Conservation (phyloP, 164 flowering plant genomes). For the Nelumbo lutea region DNA sequence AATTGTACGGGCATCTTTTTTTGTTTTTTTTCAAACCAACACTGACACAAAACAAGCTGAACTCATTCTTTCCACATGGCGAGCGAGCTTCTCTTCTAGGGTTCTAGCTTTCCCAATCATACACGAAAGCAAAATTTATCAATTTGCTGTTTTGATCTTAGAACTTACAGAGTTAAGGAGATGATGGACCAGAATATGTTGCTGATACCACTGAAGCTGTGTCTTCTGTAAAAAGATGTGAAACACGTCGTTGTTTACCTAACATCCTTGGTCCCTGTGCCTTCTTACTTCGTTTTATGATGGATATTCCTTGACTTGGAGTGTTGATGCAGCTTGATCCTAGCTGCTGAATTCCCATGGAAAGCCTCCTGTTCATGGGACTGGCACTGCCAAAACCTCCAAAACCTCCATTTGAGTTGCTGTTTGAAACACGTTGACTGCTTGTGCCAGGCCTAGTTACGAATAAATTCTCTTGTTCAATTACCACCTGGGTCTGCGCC, state of each 20-base stretch:
- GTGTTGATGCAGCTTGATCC: constrained; percentile 47
- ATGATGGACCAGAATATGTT: constrained; percentile 15
- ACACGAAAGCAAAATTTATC: background rate
- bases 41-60: background rate
- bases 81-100: background rate
- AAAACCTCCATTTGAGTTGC: constrained; percentile 50
- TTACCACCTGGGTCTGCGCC: constrained; percentile 37
- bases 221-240: constrained; percentile 42
- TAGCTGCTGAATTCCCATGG: constrained; percentile 42
- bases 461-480: constrained; percentile 44
- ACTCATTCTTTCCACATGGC: constrained; percentile 11
- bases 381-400: constrained; percentile 37
- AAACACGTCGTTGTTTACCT: constrained; percentile 22
- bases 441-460: constrained; percentile 57
- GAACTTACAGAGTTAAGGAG: constrained; percentile 14
- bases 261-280: constrained; percentile 21
- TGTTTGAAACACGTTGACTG: constrained; percentile 40
- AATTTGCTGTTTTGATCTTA: background rate
- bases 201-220: constrained; percentile 62
- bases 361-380: constrained; percentile 48
- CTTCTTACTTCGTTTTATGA: constrained; percentile 38
- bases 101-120: background rate
- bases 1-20: background rate
- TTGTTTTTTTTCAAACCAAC: background rate
- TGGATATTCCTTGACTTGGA: constrained; percentile 36